Percentiles rank a stretch among this genome's conserved stretches.
These are phyloP conservation scores for Elsinoe perseae DNA, from an alignment of 2,329 filamentous ascomycete species.

Conservation along the genomic window DNA sequence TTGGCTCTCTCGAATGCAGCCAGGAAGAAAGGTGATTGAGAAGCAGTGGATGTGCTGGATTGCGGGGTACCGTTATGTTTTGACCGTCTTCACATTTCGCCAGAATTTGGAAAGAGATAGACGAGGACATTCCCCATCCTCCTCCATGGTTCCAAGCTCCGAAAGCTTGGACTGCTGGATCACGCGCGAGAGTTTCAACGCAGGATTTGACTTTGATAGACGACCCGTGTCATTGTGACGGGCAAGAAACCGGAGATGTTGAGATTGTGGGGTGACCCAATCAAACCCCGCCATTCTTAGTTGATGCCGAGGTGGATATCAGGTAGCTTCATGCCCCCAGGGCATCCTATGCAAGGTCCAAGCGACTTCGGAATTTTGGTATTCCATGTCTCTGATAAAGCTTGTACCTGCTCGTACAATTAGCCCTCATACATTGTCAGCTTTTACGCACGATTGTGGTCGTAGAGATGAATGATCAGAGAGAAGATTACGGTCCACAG, in stretches of 20 bases:
- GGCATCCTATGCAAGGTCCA: not conserved
- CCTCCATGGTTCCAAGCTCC: not conserved
- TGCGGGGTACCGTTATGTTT: not conserved
- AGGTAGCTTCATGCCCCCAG: not conserved
- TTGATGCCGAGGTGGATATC: conserved; percentile 2
- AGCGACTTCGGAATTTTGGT: not conserved
- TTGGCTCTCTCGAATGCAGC: conserved; percentile 21
- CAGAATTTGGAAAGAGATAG: not conserved
- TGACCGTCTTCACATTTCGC: not conserved
- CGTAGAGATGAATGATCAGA: conserved; percentile 15
- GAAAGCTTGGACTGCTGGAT: not conserved
- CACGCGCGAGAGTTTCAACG: not conserved
- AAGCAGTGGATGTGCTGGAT: not conserved
- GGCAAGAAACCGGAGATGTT: not conserved
- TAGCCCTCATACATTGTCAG: not conserved
- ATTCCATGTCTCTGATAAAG: not conserved
- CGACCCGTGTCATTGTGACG: not conserved
- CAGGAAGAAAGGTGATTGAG: no score
- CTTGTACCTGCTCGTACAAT: not conserved
- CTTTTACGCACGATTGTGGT: not conserved
- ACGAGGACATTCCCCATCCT: not conserved
- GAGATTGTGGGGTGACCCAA: conserved; percentile 7
- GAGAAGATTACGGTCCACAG: conserved; percentile 23
- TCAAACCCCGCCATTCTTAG: not conserved
- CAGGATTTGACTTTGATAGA: not conserved